Evolutionary conservation across 73 alveolate species (phyloP), one percentile per base, ranked within the genome.

Genomic region (Paramecium bursaria): DNA sequence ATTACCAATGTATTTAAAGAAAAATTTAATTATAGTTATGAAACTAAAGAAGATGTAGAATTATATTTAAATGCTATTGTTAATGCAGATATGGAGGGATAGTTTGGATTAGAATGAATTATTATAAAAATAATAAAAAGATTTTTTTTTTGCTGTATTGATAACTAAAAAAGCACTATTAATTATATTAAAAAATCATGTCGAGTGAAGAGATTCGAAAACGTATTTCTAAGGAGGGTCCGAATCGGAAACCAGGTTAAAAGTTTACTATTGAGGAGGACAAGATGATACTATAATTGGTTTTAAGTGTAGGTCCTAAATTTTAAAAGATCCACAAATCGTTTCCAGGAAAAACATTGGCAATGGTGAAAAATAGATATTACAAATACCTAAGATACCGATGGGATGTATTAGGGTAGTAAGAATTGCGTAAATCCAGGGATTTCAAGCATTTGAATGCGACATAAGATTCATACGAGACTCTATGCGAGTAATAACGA

Each of bases 1-100:
- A 75, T 67, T 96, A 9, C 99, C 99, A 21, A 49, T 88, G 47
- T 95, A 87, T 29, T 14, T 33, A 14, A 11, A 3, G 39, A 51
- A 75, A 60, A 26, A 21, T 3, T 14, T 30, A 9, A 10, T 73
- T 14, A 15, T n/a, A n/a, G n/a, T n/a, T n/a, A n/a, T 74, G 91
- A 48, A 47, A 31, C 73, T 60, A 67, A 47, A 42, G 55, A 42
- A 19, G 53, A 67, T 3, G 33, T 42, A 5, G 82, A 67, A 42
- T 42, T 47, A 3, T 67, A 67, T 27, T 35, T 67, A 17, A 67
- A 67, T 21, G 82, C 82, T 25, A 44, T 67, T 39, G 33, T 67
- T 39, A 23, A 67, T 29, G 82, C 82, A 13, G 82, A 67, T 42
- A 14, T 42, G 15, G 82, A 67, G 26, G 82, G 82, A 42, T 42